These are phyloP conservation scores for Monosporascus sp. DNA, from an alignment of 2,329 filamentous ascomycete genomes.

Conservation along the genomic window DNA sequence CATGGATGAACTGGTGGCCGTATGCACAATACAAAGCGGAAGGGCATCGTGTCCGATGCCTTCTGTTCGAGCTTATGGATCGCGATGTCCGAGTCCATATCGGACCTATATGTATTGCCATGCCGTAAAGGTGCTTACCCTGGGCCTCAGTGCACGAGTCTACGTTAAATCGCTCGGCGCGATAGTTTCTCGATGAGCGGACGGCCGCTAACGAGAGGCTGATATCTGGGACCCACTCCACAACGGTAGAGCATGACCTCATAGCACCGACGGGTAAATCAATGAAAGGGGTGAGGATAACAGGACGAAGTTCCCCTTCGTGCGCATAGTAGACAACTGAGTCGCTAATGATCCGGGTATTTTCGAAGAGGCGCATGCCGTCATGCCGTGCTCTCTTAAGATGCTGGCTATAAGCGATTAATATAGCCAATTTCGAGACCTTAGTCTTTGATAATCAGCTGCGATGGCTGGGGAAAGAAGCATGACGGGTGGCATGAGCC, in stretches of 20 bases:
- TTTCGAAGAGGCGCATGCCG: not conserved
- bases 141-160: too few species aligned
- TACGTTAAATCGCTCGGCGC: not conserved
- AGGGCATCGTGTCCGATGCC: too few species aligned
- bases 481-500: not conserved
- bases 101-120: too few species aligned
- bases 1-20: not conserved
- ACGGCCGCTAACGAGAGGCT: not conserved
- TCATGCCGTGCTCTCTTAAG: too few species aligned
- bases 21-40: not conserved
- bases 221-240: not conserved
- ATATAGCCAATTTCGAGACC: not conserved
- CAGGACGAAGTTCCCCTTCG: not conserved
- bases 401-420: not conserved
- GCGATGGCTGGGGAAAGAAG: not conserved
- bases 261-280: not conserved
- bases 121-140: too few species aligned
- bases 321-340: not conserved
- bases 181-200: not conserved
- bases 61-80: too few species aligned
- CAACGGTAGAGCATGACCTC: not conserved
- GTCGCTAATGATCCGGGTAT: not conserved
- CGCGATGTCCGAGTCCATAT: too few species aligned
- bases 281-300: not conserved
- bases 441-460: not conserved